Evolutionary conservation across 2,329 filamentous ascomycete species (phyloP).

Genomic region (Chalaropsis thielavioides): DNA sequence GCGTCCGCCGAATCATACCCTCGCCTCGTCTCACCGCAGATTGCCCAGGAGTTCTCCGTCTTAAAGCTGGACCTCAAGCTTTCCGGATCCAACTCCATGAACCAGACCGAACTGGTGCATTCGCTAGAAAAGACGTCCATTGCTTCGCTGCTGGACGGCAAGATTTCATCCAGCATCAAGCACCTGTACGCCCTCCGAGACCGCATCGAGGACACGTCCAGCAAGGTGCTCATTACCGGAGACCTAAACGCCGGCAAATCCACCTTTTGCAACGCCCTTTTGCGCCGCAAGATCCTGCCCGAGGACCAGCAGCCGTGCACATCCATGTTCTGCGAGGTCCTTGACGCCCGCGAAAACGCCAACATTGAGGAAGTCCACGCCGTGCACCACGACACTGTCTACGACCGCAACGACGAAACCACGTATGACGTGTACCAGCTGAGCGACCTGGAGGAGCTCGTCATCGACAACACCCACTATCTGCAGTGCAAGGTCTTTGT

Average conservation of each 20-base stretch:
- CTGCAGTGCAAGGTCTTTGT: constrained; percentile 96
- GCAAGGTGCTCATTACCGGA: constrained; percentile 90
- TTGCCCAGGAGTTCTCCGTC: constrained; percentile 90
- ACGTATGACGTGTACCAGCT: constrained; percentile 82
- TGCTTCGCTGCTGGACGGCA: constrained; percentile 78
- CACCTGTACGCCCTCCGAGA: constrained; percentile 78
- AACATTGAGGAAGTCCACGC: constrained; percentile 92
- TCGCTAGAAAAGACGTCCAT: constrained; percentile 87
- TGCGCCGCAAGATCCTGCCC: constrained; percentile 81
- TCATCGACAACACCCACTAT: constrained; percentile 75
- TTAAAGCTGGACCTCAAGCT: constrained; percentile 90
- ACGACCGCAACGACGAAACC: constrained; percentile 81
- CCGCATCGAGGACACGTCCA: constrained; percentile 91
- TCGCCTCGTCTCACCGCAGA: constrained; percentile 75
- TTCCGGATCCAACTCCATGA: constrained; percentile 44
- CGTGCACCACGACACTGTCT: constrained; percentile 64
- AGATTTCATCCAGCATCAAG: constrained; percentile 85
- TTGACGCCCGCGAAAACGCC: constrained; percentile 82
- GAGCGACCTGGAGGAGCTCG: constrained; percentile 69
- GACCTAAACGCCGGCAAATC: constrained; percentile 97
- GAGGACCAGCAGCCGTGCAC: constrained; percentile 98
- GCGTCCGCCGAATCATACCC: constrained; percentile 41
- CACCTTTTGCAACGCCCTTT: constrained; percentile 93
- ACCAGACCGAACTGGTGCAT: constrained; percentile 83
- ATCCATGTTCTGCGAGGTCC: constrained; percentile 93